Conservation (phyloP, 768 basidiomycete species). For the Fomitopsis serialis region DNA sequence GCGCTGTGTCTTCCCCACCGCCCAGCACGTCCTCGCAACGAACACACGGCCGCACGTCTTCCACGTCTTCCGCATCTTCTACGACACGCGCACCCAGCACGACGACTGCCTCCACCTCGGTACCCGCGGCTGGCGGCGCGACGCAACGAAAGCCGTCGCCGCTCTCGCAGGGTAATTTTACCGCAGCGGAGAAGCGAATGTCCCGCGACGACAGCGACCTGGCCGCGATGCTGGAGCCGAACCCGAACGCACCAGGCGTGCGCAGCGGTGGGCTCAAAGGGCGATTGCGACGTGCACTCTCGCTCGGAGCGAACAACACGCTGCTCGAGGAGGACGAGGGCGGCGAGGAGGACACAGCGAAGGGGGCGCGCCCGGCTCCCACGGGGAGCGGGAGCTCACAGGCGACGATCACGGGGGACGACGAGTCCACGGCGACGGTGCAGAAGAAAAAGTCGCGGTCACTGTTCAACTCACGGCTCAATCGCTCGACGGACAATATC, state of each 20-base stretch:
- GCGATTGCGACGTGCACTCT: conserved; percentile 67
- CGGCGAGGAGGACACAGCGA: conserved; percentile 23
- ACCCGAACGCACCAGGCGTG: conserved; percentile 29
- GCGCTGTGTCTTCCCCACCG: conserved; percentile 15
- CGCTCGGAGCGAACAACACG: conserved; percentile 52
- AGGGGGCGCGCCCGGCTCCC: background rate
- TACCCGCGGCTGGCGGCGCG: conserved; percentile 24
- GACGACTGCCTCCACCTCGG: conserved; percentile 18
- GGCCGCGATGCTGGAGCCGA: conserved; percentile 41
- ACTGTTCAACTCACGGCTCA: conserved; percentile 84
- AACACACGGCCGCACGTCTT: conserved; percentile 44
- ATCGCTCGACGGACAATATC: conserved; percentile 91
- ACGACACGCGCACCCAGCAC: conserved; percentile 26
- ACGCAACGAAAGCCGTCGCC: conserved; percentile 50
- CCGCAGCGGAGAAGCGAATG: conserved; percentile 68
- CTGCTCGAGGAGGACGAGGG: conserved; percentile 57
- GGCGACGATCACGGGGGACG: conserved; percentile 23
- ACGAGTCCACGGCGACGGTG: conserved; percentile 27
- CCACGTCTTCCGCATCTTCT: conserved; percentile 37
- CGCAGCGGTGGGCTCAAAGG: conserved; percentile 73
- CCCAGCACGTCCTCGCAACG: conserved; percentile 24
- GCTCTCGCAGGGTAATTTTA: conserved; percentile 59
- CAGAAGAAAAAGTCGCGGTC: conserved; percentile 70
- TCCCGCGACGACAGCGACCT: conserved; percentile 74
- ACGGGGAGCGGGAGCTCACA: conserved; percentile 21